These are phyloP conservation scores for Alternaria gansuensis DNA, from an alignment of 2,329 filamentous ascomycete species.

Conservation along the genomic window DNA sequence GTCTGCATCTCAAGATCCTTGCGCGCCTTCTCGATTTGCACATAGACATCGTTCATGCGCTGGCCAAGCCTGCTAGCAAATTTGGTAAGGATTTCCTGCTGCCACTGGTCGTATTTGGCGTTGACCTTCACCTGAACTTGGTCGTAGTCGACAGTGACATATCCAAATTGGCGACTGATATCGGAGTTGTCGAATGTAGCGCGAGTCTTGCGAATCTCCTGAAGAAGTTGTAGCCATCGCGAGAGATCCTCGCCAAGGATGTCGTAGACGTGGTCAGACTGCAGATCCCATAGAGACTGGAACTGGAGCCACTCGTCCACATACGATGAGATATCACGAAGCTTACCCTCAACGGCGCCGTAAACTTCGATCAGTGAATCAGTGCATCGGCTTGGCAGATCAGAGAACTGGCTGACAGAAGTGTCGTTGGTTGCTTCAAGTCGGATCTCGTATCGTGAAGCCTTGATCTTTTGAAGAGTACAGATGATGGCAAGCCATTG, in stretches of 20 bases:
- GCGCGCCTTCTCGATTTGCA: conserved; percentile 88
- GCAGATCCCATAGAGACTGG: conserved; percentile 97
- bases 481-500: conserved; percentile 93
- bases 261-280: conserved; percentile 94
- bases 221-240: conserved; percentile 92
- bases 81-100: conserved; percentile 93
- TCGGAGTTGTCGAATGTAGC: conserved; percentile 98
- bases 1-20: conserved; percentile 91
- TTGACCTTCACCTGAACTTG: conserved; percentile 99
- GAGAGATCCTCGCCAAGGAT: conserved; percentile 89
- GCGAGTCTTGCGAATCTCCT: conserved; percentile 94
- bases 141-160: conserved; percentile 95
- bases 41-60: conserved; percentile 90
- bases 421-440: conserved; percentile 69
- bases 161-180: conserved; percentile 89
- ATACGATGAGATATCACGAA: conserved; percentile 81
- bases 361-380: conserved; percentile 82
- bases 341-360: conserved; percentile 80
- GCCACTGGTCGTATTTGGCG: conserved; percentile 99
- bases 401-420: conserved; percentile 75
- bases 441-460: conserved; percentile 91
- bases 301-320: conserved; percentile 99
- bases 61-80: conserved; percentile 89
- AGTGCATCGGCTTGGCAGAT: conserved; percentile 84
- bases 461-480: conserved; percentile 92